Base-by-base conservation (phyloP, 2,329 filamentous ascomycete species). In the Drechslerella dactyloides region DNA sequence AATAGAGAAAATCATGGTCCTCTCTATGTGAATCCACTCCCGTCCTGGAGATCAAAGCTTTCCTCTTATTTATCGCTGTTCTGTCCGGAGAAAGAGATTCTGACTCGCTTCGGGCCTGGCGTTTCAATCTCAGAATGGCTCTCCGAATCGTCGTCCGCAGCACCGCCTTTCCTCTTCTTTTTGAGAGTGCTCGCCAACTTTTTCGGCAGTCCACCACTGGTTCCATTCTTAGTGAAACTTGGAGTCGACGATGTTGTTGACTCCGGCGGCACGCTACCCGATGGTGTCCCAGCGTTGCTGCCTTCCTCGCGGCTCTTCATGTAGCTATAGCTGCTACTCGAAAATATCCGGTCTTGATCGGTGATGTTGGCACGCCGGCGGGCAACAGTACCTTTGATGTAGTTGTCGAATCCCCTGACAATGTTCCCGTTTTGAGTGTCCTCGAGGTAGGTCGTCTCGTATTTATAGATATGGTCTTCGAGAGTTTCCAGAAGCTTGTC, bases 331-430 rank as follows among this genome's bases (percentile, higher is more conserved):
- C 75, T 75, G 30, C 68, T 65, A 27, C 44, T 81, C 66, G 87
- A 86, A 79, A 93, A 93, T 61, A 93, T 88, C 74, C 89, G 84
- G 78, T 91, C 90, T 75, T 85, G 84, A 58, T 93, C 90, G 72
- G 83, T 84, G 54, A 89, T 82, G 3, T 85, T 85, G 23, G 85
- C 83, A 79, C 89, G 86, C 77, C 87, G 85, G 77, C 89, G 83
- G n/a, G 86, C 85, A 7, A 86, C 85, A 17, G 85, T 85, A 61
- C 91, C 93, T 80, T 99, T 99, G 83, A 96, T 96, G 82, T 97
- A 99, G 79, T 92, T 96, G 80, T 99, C 94, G 80, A 99, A 99
- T 21, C 94, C 94, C 54, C 90, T 92, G 79, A 99, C 93, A 78
- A 99, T 97, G 82, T 99, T 99, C 50, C 94, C 94, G 76, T 84